These are phyloP conservation scores for Diospyros kaki DNA, from an alignment of 148 eudicot species.

Conservation along the genomic window DNA sequence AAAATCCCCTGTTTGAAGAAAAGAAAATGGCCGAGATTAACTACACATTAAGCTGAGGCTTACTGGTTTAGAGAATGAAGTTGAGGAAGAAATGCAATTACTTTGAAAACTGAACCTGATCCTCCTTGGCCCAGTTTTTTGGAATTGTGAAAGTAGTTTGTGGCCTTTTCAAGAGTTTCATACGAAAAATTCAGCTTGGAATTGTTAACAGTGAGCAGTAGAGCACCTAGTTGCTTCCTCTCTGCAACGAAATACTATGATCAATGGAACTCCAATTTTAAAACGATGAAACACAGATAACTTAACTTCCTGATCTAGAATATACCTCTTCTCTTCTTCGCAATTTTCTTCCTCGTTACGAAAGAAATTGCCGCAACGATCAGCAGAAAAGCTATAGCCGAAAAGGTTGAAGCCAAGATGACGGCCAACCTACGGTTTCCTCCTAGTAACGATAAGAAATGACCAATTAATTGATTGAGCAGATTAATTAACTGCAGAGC, in stretches of 20 bases:
- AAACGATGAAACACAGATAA: neutral
- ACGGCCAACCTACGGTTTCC: slow-evolving; percentile 11
- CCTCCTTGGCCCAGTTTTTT: slow-evolving; percentile 62
- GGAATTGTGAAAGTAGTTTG: slow-evolving; percentile 36
- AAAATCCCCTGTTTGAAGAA: slow-evolving; percentile 32
- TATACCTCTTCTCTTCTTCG: slow-evolving; percentile 28
- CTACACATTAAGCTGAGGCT: neutral
- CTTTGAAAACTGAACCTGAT: slow-evolving; percentile 55
- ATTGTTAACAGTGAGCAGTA: slow-evolving; percentile 20
- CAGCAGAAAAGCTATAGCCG: slow-evolving; percentile 26
- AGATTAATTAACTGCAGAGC: too few relatives aligned
- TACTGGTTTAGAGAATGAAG: neutral
- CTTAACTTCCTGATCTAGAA: neutral
- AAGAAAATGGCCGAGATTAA: neutral
- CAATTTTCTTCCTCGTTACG: slow-evolving; percentile 18
- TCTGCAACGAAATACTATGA: slow-evolving; percentile 27
- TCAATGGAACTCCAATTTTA: neutral
- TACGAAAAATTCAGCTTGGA: slow-evolving; percentile 38
- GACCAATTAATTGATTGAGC: too few relatives aligned
- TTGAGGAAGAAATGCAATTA: slow-evolving; percentile 1
- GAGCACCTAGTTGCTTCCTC: slow-evolving; percentile 35
- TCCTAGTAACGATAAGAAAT: slow-evolving; percentile 6
- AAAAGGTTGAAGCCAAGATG: slow-evolving; percentile 27
- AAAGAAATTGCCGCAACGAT: slow-evolving; percentile 20
- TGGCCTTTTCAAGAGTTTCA: slow-evolving; percentile 41